Evolutionary conservation across 345 rosid genomes (phyloP), one percentile per base, ranked within the genome.

Genomic region (Trapa bicornis): DNA sequence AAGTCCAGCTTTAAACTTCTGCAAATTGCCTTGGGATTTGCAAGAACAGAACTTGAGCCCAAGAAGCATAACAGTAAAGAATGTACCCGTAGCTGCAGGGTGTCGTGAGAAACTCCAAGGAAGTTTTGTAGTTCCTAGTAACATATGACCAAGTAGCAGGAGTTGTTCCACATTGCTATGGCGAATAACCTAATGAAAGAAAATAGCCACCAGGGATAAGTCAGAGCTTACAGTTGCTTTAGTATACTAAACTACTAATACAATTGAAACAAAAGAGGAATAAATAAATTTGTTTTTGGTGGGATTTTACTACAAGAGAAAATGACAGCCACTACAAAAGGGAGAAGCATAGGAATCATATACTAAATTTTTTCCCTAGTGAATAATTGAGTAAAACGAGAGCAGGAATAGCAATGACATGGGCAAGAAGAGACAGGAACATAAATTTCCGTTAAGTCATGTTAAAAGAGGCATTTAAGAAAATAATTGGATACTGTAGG

Each of bases 71-170:
- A 88, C 63, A 50, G 97, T 91, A 76, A 95, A 95, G 75, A 95
- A 95, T 72, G 96, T 87, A 71, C 99, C 99, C 65, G 93, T 76
- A 47, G 97, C 97, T 54, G 96, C 96, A 62, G 99, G 99, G 83
- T 95, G 99, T 69, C 74, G 87, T 63, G 96, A 87, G 83, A 95
- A 95, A 76, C 82, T 91, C 99, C 97, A 91, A 36, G 89, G 89
- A 33, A 82, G 80, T 78, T 75, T 86, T 68, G 91, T 85, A 47
- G 96, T 86, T 76, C 96, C 93, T 79, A 91, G 99, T 64, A 91
- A 79, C 83, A 95, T 75, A 71, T 97, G 89, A 58, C 96, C 96
- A 56, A 91, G 85, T 58, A 95, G 96, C 80, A 95, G 78, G 74
- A 95, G 96, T 82, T 95, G 99, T 80, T 91, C 99, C 64, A 89